Base-by-base conservation (phyloP, 176 grass and related monocot genomes). In the Calamus simplicifolius region DNA sequence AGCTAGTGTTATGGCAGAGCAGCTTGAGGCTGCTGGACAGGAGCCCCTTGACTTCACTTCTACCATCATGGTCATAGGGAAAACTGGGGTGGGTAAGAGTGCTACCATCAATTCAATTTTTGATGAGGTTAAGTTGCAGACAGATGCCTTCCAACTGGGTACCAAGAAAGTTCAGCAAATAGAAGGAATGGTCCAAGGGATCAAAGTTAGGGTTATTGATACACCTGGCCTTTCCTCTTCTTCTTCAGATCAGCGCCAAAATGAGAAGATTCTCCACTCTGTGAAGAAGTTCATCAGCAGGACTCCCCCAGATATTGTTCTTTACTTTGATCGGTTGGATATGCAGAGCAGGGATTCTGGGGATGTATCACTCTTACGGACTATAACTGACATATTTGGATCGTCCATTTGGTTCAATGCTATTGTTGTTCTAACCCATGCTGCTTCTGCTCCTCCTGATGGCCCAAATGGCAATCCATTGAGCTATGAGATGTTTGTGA, bases 401-500 rank as follows among this genome's bases (percentile, higher is more conserved):
- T 14, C 87, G 29, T 78, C 87, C 1, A 68, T 91, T 52, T 97
- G 93, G 93, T 97, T 91, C 59, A 97, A 97, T 75, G 87, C 93
- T 19, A 97, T 91, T 73, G 82, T 97, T 6, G 87, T 91, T 56
- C 59, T 97, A 66, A 85, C 87, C 59, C 93, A 97, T 91, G 84
- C 87, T 75, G 87, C 87, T 66, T 91, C 93, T 73, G 87, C 87
- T 4, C 93, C 93, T 25, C 93, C 93, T 50, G 93, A 97, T 19
- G 93, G 87, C 35, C 75, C 55, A 18, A 91, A 88, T 64, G 93
- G 87, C 53, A 85, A 68, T 74, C 83, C 93, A 61, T 61, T 97
- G 52, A 97, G 86, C 68, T 97, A 97, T 80, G 93, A 97, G 62
- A 97, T 88, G 84, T 97, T 97, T 67, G 80, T 91, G 65, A 88